Evolutionary conservation across 208 protist species (phyloP).

Genomic region (Herpetomonas tarakana): DNA sequence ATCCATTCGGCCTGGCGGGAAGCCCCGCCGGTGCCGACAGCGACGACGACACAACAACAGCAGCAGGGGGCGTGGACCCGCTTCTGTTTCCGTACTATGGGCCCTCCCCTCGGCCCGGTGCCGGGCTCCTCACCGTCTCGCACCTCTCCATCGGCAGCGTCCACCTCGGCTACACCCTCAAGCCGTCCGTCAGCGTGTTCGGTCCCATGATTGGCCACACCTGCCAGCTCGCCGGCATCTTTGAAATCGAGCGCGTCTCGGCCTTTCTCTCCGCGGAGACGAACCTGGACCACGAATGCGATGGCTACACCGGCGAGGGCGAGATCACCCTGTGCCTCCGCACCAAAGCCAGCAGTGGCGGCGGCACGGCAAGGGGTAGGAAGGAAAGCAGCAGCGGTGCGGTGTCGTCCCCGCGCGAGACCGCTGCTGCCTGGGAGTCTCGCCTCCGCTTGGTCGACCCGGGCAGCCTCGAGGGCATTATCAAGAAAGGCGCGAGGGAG

Average conservation of each 20-base stretch:
- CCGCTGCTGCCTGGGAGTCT: constrained; percentile 26
- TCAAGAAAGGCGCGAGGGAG: constrained; percentile 63
- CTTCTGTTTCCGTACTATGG: constrained; percentile 40
- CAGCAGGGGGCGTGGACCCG: constrained; percentile 10
- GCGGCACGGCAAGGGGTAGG: not conserved
- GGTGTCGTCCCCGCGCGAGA: not conserved
- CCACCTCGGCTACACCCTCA: constrained; percentile 64
- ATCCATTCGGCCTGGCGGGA: no score
- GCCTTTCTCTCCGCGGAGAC: constrained; percentile 69
- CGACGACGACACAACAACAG: not conserved
- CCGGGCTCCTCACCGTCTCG: constrained; percentile 36
- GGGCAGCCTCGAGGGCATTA: constrained; percentile 35
- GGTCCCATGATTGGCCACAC: constrained; percentile 63
- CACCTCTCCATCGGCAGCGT: constrained; percentile 59
- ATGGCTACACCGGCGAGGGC: constrained; percentile 72
- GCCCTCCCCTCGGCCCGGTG: constrained; percentile 26
- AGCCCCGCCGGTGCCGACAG: not conserved
- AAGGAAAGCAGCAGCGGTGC: not conserved
- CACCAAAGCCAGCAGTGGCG: constrained; percentile 9
- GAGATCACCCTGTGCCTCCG: constrained; percentile 76
- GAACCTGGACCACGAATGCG: constrained; percentile 82
- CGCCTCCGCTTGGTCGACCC: constrained; percentile 50
- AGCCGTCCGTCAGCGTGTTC: constrained; percentile 65
- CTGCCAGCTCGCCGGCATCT: constrained; percentile 31
- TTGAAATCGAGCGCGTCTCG: constrained; percentile 77